These are phyloP conservation scores for Mycena floridula DNA, from an alignment of 768 basidiomycete genomes.

Conservation along the genomic window DNA sequence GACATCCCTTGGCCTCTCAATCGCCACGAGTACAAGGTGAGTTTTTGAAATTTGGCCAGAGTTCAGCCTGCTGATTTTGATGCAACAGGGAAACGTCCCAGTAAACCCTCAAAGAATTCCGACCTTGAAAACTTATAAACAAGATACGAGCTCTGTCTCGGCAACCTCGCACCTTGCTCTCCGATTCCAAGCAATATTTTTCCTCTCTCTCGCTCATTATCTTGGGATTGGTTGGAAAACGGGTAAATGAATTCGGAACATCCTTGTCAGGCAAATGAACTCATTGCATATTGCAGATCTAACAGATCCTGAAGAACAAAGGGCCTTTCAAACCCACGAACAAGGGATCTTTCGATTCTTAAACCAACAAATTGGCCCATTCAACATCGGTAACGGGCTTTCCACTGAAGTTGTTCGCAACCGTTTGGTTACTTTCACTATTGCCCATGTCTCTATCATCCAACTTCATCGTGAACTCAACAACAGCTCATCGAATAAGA, in stretches of 20 bases:
- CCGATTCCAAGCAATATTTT: slow-evolving; percentile 7
- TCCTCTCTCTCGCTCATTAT: slow-evolving; percentile 21
- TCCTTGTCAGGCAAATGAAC: background rate
- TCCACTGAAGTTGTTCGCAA: slow-evolving; percentile 9
- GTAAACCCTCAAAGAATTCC: slow-evolving; percentile 9
- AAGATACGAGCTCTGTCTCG: slow-evolving; percentile 3
- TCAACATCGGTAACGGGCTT: background rate
- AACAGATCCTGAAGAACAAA: slow-evolving; percentile 7
- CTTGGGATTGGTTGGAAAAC: slow-evolving; percentile 12
- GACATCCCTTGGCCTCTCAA: slow-evolving; percentile 41
- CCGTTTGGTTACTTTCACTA: slow-evolving; percentile 8
- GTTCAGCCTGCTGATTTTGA: background rate
- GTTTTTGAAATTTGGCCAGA: slow-evolving; percentile 12
- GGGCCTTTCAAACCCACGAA: slow-evolving; percentile 10
- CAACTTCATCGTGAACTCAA: slow-evolving; percentile 5
- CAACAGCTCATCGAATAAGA: slow-evolving; percentile 1
- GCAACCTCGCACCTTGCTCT: slow-evolving; percentile 3
- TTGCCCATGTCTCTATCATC: slow-evolving; percentile 8
- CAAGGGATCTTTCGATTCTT: slow-evolving; percentile 6
- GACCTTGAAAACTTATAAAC: too few relatives aligned
- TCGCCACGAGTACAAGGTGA: slow-evolving; percentile 14
- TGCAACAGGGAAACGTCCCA: slow-evolving; percentile 12
- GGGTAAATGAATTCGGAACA: slow-evolving; percentile 9
- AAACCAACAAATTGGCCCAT: slow-evolving; percentile 3
- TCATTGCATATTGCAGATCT: slow-evolving; percentile 2